Base-by-base conservation (phyloP, 768 basidiomycete species). In the Rhizopogon salebrosus region DNA sequence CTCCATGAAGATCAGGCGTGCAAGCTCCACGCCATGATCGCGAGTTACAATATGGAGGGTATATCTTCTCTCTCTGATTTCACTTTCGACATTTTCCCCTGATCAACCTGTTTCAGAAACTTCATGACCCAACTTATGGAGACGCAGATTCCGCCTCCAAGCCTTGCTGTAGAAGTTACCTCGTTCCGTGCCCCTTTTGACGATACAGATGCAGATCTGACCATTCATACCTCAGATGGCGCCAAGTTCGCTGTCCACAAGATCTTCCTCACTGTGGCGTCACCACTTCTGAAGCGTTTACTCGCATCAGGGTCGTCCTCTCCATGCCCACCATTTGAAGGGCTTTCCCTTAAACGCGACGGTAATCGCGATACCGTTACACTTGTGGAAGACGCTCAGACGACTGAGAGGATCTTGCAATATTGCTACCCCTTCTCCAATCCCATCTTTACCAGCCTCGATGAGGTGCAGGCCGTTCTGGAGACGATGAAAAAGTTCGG, bases 211-310 rank as follows among this genome's bases (percentile, higher is more conserved):
- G 74, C 73, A 8, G 75, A 79, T 55, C 59, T 77, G 51, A 65
- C 75, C 41, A 62, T 80, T 34, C 70, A 70, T 35, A 71, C 75
- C 7, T 59, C 65, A 1, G 77, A 80, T 51, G 70, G 68, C 8
- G 67, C 71, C 2, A 57, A 67, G 8, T 80, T 80, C 58, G 73
- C 70, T 31, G 65, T 80, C 34, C 71, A 75, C 59, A 73, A 69
- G 41, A 54, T 73, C 40, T 69, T 75, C 34, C 57, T 82, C 35
- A 66, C 68, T 34, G 72, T 64, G 53, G 72, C 74, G 4, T 79
- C 75, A 11, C 59, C 72, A 1, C 64, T 79, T 16, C 70, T 79
- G 48, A 68, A 68, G 49, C 66, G 68, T 27, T 62, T 53, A 41
- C 56, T 68, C n/a, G 37, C 48, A 4, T 31, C 62, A 20, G 66